Base-by-base conservation (phyloP, 2,329 filamentous ascomycete species). In the Mollisiaceae sp. region DNA sequence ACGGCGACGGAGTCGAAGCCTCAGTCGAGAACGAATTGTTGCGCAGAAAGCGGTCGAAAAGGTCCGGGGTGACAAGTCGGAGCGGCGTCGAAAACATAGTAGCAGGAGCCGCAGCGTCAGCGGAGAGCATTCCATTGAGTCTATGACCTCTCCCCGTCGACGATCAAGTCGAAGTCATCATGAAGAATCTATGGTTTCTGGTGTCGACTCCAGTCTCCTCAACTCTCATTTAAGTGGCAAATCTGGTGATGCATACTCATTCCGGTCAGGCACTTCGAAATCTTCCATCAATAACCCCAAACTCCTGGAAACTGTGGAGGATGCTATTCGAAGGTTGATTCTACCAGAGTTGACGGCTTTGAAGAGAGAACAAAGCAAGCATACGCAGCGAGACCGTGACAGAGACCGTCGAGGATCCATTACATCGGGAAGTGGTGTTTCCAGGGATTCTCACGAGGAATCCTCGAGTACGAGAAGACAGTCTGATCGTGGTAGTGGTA, bases 281-380 rank as follows among this genome's bases (percentile, higher is more conserved):
- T 89, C 88, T 3, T 89, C 88, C 0, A 86, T 91, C 73, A 91
- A 90, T 76, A 92, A 92, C 71, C 89, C 89, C 0, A 90, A 88
- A 72, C 78, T 92, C 4, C 81, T 92, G 11, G 87, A 90, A 68
- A 90, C 89, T 1, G 90, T 92, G 0, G 90, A 92, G 77, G 89
- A 92, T 79, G 89, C 89, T 20, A 92, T 92, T 74, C 87, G 89
- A 72, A 83, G 89, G 62, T 79, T 92, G 66, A 91, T 92, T 62
- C 78, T 99, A 2, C 95, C 95, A 0, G 94, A 99, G 78, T 83
- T 99, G 54, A 94, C 93, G 72, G 92, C 93, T 11, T 82, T 99
- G 62, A 97, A 97, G 78, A 89, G 94, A 73, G 93, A 97, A 75
- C 91, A 94, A 76, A 94, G 92, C 77, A 90, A 90, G 69, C 88